Evolutionary conservation across 2,329 filamentous ascomycete genomes (phyloP).

Genomic region (Allantophomopsis cytisporea): DNA sequence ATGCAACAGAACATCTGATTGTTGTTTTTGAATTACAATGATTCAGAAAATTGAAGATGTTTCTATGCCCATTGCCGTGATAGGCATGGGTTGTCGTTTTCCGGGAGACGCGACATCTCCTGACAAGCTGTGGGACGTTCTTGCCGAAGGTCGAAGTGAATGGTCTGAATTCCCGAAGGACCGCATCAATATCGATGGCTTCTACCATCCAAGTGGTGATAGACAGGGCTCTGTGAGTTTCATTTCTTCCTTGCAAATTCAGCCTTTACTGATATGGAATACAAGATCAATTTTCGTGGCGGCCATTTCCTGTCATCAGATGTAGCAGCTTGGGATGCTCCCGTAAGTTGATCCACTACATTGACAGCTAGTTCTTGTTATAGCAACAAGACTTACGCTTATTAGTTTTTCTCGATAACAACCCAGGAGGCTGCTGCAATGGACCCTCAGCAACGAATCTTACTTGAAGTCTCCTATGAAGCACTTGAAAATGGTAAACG

Average conservation of each 20-base stretch:
- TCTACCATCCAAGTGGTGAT: neutral
- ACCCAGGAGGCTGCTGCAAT: constrained; percentile 65
- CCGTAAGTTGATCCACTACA: constrained; percentile 1
- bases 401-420: constrained; percentile 53
- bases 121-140: neutral
- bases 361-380: no score
- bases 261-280: no score
- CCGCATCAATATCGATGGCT: neutral
- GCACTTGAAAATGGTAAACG: constrained; percentile 24
- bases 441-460: constrained; percentile 65
- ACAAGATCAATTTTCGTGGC: neutral
- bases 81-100: constrained; percentile 2
- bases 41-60: neutral
- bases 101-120: neutral
- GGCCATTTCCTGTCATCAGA: constrained; percentile 6
- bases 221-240: neutral
- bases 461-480: constrained; percentile 63
- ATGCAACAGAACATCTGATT: no score
- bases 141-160: neutral
- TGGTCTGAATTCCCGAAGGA: neutral
- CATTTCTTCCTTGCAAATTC: neutral
- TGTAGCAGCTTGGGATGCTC: constrained; percentile 5
- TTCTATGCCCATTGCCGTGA: constrained; percentile 4
- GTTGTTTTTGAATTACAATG: no score
- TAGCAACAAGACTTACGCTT: no score